These are phyloP conservation scores for Lactarius vividus DNA, from an alignment of 768 basidiomycete genomes.

Conservation along the genomic window DNA sequence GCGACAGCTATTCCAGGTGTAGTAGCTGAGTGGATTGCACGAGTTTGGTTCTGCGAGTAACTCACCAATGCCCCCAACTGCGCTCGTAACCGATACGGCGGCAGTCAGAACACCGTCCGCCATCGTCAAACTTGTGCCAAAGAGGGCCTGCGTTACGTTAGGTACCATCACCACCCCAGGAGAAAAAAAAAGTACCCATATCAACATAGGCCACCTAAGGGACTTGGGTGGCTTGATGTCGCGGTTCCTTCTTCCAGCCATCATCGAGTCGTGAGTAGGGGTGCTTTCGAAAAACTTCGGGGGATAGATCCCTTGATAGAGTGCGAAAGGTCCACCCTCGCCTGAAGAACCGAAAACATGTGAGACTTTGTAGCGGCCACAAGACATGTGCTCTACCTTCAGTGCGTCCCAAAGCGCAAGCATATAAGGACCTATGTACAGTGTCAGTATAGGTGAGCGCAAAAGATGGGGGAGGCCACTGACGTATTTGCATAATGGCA, in stretches of 20 bases:
- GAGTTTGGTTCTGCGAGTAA: not conserved
- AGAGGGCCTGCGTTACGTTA: constrained; percentile 44
- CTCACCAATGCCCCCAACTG: constrained; percentile 55
- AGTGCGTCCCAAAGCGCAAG: constrained; percentile 45
- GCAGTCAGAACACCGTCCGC: constrained; percentile 69
- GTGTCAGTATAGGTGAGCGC: not conserved
- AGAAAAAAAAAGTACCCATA: constrained; percentile 44
- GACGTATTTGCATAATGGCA: constrained; percentile 68
- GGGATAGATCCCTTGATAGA: constrained; percentile 59
- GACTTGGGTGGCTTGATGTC: constrained; percentile 28
- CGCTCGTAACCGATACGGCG: constrained; percentile 66
- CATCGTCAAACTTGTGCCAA: constrained; percentile 65
- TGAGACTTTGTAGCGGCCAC: not conserved
- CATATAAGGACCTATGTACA: constrained; percentile 45
- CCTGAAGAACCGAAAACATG: constrained; percentile 36
- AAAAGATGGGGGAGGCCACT: constrained; percentile 24
- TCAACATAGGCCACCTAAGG: constrained; percentile 49
- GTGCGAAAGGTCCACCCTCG: constrained; percentile 67
- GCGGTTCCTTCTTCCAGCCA: constrained; percentile 13
- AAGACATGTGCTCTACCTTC: constrained; percentile 41
- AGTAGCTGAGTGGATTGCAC: not conserved
- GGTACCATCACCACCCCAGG: not conserved
- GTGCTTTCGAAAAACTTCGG: constrained; percentile 32
- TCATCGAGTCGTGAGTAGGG: constrained; percentile 29
- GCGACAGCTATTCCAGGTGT: constrained; percentile 43